Evolutionary conservation across 1,284 basidiomycete species (phyloP), one percentile per base, ranked within the genome.

Genomic region (Somion occarium): DNA sequence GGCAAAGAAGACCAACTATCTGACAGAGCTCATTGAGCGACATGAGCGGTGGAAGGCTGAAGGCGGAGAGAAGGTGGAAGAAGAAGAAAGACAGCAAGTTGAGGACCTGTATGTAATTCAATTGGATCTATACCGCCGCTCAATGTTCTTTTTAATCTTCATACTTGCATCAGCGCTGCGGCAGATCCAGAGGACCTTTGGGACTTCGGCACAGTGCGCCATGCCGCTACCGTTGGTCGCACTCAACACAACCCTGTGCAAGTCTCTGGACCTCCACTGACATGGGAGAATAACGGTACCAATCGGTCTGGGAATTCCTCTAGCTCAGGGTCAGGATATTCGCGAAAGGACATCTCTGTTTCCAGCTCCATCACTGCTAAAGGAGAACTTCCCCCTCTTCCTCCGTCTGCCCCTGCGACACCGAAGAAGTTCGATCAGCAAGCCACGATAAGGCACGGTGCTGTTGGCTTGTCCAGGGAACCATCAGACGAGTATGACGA

Each of bases 21-120:
- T 98, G 54, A 97, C 94, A 1, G 96, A 98, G 65, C 77, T 99
- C 44, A 96, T 98, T 60, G 95, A 98, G 60, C 80, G 94, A 30
- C 88, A 93, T 59, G 93, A 98, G 62, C 79, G 91, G 57, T 99
- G 93, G 93, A 89, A 82, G 67, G 84, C 83, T n/a, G 93, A 93
- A 64, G 92, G 89, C n/a, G 91, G 90, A 12, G 85, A 82, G 38
- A 78, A 83, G 46, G 69, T 75, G 5, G 85, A 88, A 48, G 89
- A 93, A 55, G 85, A 87, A 44, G 85, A 86, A 49, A 75, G 78
- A 51, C 73, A 79, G 43, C 69, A 69, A 27, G 71, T 75, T 19
- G 77, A 83, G 48, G 85, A 88, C 51, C 58, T 77, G 85, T 91
- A 66, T 54, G 76, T 68, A 20, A 38, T 15, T 37, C 13, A 42